These are phyloP conservation scores for Primulina eburnea DNA, from an alignment of 257 asterid species.

Conservation along the genomic window DNA sequence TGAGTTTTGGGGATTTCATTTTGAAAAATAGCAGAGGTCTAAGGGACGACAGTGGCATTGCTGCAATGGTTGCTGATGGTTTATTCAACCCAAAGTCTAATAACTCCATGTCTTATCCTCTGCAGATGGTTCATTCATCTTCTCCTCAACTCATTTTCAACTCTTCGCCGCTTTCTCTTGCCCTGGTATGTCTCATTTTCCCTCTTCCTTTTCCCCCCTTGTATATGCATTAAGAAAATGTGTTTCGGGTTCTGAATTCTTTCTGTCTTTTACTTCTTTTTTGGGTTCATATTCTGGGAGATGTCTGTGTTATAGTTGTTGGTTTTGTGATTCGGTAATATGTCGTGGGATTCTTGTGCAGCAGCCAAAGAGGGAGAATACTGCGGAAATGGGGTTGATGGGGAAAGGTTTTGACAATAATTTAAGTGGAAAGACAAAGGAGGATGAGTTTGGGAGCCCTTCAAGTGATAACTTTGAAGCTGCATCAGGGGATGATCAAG, in stretches of 20 bases:
- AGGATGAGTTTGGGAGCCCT: constrained; percentile 61
- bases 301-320: constrained; percentile 9
- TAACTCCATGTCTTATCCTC: constrained; percentile 35
- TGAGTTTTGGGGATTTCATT: constrained; percentile 58
- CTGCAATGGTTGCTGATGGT: constrained; percentile 50
- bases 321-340: constrained; percentile 5
- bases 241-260: not conserved
- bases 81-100: constrained; percentile 35
- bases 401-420: constrained; percentile 42
- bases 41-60: constrained; percentile 34
- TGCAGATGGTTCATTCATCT: constrained; percentile 39
- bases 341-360: constrained; percentile 25
- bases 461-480: constrained; percentile 71
- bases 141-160: constrained; percentile 40
- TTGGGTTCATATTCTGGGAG: constrained; percentile 23
- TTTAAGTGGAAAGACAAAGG: constrained; percentile 35
- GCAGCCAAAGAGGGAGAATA: constrained; percentile 76
- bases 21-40: constrained; percentile 28
- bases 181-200: constrained; percentile 44
- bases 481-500: constrained; percentile 66
- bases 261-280: not conserved
- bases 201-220: constrained; percentile 5
- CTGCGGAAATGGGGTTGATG: constrained; percentile 50
- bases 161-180: constrained; percentile 46
- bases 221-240: not conserved